Base-by-base conservation (phyloP, 257 asterid species). In the Coffea eugenioides region DNA sequence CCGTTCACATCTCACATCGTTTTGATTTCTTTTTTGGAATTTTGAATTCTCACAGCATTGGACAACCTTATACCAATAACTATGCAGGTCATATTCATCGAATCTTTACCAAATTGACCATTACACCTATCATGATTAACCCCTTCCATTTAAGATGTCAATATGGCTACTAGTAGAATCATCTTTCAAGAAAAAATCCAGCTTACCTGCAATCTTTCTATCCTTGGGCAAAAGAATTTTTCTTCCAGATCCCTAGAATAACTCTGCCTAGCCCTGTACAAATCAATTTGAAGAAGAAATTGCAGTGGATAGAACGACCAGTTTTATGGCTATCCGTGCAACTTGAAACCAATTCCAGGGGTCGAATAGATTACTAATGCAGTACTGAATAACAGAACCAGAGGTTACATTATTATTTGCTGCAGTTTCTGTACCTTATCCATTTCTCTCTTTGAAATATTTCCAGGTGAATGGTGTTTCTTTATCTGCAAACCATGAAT, bases 101-200 rank as follows among this genome's bases (percentile, higher is more conserved):
- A 54, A 54, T 54, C 23, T 3, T 5, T 14, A 15, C 1, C 25
- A 4, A 18, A 20, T 57, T 59, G 66, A 21, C 31, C 66, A 23
- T 21, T 1, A 57, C 9, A 21, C 4, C 23, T 31, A 14, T 34
- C 57, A 65, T 54, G 43, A 4, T 51, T 77, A 88, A 9, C 92
- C 96, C 85, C 88, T 86, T 78, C 96, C 94, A 68, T 54, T 49
- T 31, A 80, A 74, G 77, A 89, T 91, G 80, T 84, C 88, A 13
- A 88, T 83, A 45, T 71, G 80, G 36, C 77, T 43, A 11, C 77
- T 43, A 11, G 46, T 80, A 7, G 82, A 56, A 69, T 54, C 77
- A 6, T 27, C 73, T 23, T 69, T 62, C 39, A 84, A 36, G 31
- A 21, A 73, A 57, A 41, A 49, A 59, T 20, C 79, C 76, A 69